These are phyloP conservation scores for Pythium sp. DNA, from an alignment of 352 stramenopile genomes.

Conservation along the genomic window DNA sequence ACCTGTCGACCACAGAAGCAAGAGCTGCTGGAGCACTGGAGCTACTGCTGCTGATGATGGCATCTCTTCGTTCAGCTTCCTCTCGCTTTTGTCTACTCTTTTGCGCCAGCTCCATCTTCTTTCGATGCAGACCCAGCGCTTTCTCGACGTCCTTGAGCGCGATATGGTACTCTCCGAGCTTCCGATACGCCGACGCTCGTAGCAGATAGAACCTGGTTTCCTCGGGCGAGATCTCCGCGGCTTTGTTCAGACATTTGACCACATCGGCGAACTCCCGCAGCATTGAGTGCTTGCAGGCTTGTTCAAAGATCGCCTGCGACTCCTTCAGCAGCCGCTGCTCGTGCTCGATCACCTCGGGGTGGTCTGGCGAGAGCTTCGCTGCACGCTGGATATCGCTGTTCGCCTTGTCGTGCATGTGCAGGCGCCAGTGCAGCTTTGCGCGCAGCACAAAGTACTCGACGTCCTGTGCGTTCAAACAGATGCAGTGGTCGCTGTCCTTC, in stretches of 20 bases:
- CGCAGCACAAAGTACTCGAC: constrained; percentile 84
- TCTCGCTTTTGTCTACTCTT: constrained; percentile 7
- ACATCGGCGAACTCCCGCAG: constrained; percentile 44
- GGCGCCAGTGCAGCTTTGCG: constrained; percentile 75
- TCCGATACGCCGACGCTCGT: constrained; percentile 59
- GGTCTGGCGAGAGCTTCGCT: constrained; percentile 46
- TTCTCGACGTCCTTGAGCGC: constrained; percentile 63
- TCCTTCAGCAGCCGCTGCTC: constrained; percentile 63
- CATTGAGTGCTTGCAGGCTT: constrained; percentile 56
- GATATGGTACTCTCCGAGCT: constrained; percentile 54
- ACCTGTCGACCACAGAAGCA: constrained; percentile 27
- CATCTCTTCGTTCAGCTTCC: background rate
- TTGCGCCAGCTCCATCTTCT: constrained; percentile 20
- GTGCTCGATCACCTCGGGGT: constrained; percentile 74
- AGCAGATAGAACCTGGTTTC: constrained; percentile 72
- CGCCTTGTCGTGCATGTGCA: constrained; percentile 76
- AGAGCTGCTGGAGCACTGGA: background rate
- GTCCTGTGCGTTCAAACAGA: constrained; percentile 68
- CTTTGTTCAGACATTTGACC: constrained; percentile 64
- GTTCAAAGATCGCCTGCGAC: constrained; percentile 68
- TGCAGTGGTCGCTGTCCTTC: constrained; percentile 76
- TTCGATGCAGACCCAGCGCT: constrained; percentile 46
- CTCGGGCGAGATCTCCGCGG: constrained; percentile 61
- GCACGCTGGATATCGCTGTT: constrained; percentile 63
- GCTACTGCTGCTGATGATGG: background rate